A percentile compares a stretch with the other conserved stretches of the same genome.
These are phyloP conservation scores for Coprinopsis strossmayeri DNA, from an alignment of 768 basidiomycete species.

Conservation along the genomic window DNA sequence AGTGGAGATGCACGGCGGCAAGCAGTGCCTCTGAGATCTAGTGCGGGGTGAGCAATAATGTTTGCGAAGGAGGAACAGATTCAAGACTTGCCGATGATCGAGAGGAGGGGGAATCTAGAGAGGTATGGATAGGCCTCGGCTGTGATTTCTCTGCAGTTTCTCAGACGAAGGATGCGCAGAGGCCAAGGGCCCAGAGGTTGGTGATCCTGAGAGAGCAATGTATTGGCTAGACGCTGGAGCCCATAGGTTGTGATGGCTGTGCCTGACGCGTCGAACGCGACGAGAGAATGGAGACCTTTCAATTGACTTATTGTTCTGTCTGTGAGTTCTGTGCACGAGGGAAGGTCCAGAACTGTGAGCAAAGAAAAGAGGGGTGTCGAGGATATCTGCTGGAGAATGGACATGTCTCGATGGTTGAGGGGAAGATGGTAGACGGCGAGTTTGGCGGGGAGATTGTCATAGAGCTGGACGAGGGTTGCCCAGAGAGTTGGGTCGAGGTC, in stretches of 20 bases:
- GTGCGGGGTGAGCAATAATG: conserved; percentile 10
- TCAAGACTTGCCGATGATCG: conserved; percentile 46
- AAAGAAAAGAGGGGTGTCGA: conserved; percentile 53
- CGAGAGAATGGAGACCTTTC: conserved; percentile 44
- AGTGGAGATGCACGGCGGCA: conserved; percentile 24
- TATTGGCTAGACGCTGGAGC: conserved; percentile 44
- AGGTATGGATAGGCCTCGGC: conserved; percentile 36
- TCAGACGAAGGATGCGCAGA: conserved; percentile 51
- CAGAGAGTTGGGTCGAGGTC: conserved; percentile 52
- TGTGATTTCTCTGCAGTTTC: conserved; percentile 45
- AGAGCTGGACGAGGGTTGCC: conserved; percentile 56
- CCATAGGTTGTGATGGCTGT: conserved; percentile 48
- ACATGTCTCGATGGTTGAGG: conserved; percentile 47
- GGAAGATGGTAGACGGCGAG: conserved; percentile 39
- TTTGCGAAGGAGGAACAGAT: conserved; percentile 2
- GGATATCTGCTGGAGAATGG: conserved; percentile 50
- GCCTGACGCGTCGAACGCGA: conserved; percentile 58
- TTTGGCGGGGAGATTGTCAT: conserved; percentile 41
- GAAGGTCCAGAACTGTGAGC: conserved; percentile 57
- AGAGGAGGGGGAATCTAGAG: conserved; percentile 48
- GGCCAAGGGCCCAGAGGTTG: conserved; percentile 44
- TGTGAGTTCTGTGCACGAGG: conserved; percentile 45
- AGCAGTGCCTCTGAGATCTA: conserved; percentile 46
- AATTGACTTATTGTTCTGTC: conserved; percentile 51
- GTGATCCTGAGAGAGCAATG: conserved; percentile 21